phyloP scores from a whole-genome alignment of 2,329 filamentous ascomycete genomes.

The Cladosporium colombiae region DNA sequence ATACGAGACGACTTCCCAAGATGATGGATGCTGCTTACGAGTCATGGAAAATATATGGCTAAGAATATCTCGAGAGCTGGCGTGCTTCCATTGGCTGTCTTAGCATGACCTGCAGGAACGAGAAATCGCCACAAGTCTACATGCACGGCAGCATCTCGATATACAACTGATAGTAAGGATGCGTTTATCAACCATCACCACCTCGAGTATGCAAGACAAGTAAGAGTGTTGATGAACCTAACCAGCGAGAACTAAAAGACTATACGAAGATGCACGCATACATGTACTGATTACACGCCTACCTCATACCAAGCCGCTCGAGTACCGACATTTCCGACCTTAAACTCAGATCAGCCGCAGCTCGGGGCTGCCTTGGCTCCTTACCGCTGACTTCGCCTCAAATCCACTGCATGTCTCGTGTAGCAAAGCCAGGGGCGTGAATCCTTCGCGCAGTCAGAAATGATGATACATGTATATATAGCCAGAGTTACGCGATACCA shows the following conservation, averaged over 20 bases:
- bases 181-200: neutral
- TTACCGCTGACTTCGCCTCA: neutral
- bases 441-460: slow-evolving; percentile 8
- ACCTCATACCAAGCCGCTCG: neutral
- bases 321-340: neutral
- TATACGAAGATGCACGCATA: too few relatives aligned
- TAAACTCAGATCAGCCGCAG: neutral
- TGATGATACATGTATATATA: neutral
- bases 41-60: neutral
- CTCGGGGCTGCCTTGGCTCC: neutral
- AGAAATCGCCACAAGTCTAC: neutral
- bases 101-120: neutral
- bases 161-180: neutral
- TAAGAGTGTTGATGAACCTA: neutral
- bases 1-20: neutral
- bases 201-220: too few relatives aligned
- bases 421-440: neutral
- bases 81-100: neutral
- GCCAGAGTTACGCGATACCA: neutral
- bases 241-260: neutral
- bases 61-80: neutral
- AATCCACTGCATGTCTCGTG: neutral
- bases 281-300: too few relatives aligned
- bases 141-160: neutral
- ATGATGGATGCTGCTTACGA: neutral